phyloP scores from a whole-genome alignment of 2,329 filamentous ascomycete species.

The Clonostachys rhizophaga region DNA sequence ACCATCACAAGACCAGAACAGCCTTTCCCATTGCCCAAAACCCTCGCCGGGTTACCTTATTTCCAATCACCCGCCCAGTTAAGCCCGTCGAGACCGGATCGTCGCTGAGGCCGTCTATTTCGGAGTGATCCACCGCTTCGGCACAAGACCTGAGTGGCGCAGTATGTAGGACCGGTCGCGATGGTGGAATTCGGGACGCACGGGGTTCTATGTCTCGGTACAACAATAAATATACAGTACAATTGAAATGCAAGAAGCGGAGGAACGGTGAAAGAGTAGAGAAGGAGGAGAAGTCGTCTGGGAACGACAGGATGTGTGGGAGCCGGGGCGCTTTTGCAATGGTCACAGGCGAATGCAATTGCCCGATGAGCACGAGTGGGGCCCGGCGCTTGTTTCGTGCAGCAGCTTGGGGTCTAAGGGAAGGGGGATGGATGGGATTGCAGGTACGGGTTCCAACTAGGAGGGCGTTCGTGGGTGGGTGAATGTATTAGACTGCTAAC shows the following conservation, averaged over 20 bases:
- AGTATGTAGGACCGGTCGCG: too few relatives aligned
- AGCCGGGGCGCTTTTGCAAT: conserved; percentile 4
- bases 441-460: not conserved
- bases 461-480: not conserved
- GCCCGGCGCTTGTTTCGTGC: conserved; percentile 4
- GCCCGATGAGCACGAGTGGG: conserved; percentile 3
- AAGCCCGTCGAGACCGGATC: too few relatives aligned
- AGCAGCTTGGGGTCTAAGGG: not conserved
- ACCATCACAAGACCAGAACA: too few relatives aligned
- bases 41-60: too few relatives aligned
- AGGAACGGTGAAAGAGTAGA: not conserved
- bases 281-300: too few relatives aligned
- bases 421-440: not conserved
- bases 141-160: too few relatives aligned
- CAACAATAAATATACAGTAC: not conserved
- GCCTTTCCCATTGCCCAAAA: too few relatives aligned
- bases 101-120: too few relatives aligned
- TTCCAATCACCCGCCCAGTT: too few relatives aligned
- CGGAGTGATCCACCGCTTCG: too few relatives aligned
- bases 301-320: conserved; percentile 1
- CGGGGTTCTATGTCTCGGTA: not conserved
- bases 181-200: not conserved
- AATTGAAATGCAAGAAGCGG: not conserved
- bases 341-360: conserved; percentile 1
- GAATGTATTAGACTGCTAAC: not conserved